A percentile compares a stretch with the other conserved stretches of the same genome.
phyloP scores from a whole-genome alignment of 2,329 filamentous ascomycete genomes.

The Penicillium sp. region DNA sequence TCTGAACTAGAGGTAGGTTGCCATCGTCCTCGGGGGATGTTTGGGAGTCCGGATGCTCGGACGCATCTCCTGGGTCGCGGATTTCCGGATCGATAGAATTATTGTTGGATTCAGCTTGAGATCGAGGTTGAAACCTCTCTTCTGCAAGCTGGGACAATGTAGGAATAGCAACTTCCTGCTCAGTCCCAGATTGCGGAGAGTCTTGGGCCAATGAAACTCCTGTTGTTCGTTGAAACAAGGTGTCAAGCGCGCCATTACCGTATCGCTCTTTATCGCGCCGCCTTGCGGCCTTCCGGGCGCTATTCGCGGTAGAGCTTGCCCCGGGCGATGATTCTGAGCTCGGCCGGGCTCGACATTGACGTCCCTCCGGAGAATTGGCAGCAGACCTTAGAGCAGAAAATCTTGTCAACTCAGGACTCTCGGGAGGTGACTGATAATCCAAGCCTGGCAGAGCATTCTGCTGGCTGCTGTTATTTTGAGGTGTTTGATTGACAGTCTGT shows the following conservation, averaged over 20 bases:
- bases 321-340: background rate
- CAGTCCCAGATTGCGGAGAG: background rate
- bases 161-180: background rate
- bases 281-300: slow-evolving; percentile 7
- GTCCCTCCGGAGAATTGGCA: slow-evolving; percentile 10
- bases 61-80: background rate
- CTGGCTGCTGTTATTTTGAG: background rate
- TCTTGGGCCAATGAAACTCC: slow-evolving; percentile 8
- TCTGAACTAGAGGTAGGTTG: background rate
- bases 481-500: background rate
- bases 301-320: background rate
- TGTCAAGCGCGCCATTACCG: slow-evolving; percentile 24
- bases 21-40: background rate
- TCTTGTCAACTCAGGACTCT: slow-evolving; percentile 1
- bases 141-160: slow-evolving; percentile 18
- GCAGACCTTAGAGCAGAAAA: background rate
- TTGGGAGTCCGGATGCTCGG: background rate
- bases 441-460: background rate
- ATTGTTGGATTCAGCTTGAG: too few species aligned
- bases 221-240: slow-evolving; percentile 21
- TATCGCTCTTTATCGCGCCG: slow-evolving; percentile 20
- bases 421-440: background rate
- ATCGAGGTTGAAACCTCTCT: slow-evolving; percentile 9
- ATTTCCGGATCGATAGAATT: background rate
- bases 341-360: background rate